Conservation (phyloP, 345 rosid genomes). For the Populus ilicifolia region DNA sequence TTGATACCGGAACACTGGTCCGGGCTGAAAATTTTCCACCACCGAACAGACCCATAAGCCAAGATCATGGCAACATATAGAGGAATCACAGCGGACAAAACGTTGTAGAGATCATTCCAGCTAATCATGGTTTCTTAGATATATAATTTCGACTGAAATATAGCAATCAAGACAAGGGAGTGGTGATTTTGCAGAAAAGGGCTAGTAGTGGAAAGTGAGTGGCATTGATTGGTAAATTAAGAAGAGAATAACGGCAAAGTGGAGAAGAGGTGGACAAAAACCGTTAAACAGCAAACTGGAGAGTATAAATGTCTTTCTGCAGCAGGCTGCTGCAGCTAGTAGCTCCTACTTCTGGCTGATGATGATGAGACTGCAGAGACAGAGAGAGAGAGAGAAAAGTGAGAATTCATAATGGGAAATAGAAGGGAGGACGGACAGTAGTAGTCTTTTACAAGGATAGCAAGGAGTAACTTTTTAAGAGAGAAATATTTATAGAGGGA, state of each 20-base stretch:
- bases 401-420: not conserved
- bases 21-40: conserved; percentile 36
- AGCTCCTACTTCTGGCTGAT: not conserved
- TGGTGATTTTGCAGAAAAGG: not conserved
- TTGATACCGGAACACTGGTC: conserved; percentile 38
- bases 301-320: not conserved
- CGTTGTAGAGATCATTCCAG: conserved; percentile 24
- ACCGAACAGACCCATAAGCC: conserved; percentile 32
- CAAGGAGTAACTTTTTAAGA: not conserved
- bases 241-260: not conserved
- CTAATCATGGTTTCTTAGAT: conserved; percentile 6
- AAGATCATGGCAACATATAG: conserved; percentile 34
- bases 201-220: not conserved
- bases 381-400: not conserved
- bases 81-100: conserved; percentile 30
- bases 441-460: not conserved
- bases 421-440: not conserved
- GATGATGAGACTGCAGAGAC: not conserved
- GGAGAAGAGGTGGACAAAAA: conserved; percentile 1
- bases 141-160: not conserved
- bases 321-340: not conserved
- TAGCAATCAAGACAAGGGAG: not conserved
- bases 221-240: not conserved
- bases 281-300: conserved; percentile 19
- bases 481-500: not conserved